phyloP scores from a whole-genome alignment of 2,329 filamentous ascomycete species.

The Microdochium bolleyi region DNA sequence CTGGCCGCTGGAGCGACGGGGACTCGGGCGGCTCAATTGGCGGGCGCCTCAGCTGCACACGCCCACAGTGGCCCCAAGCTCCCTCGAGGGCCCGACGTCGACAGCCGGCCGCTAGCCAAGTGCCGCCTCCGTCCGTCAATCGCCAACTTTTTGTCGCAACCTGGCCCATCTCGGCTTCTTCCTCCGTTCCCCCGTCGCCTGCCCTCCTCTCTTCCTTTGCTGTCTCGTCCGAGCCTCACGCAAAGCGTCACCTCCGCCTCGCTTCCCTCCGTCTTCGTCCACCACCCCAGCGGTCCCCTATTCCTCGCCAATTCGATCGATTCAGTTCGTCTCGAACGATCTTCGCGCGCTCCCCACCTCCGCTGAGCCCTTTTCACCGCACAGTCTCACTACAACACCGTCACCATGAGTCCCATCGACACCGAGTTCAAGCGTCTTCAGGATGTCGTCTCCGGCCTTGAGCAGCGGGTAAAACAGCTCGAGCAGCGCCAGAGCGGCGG shows the following conservation, averaged over 20 bases:
- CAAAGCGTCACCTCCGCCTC: constrained; percentile 3
- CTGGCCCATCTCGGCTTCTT: constrained; percentile 8
- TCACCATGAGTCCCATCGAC: constrained; percentile 79
- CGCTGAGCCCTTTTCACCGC: neutral
- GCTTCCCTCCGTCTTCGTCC: constrained; percentile 7
- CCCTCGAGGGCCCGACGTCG: neutral
- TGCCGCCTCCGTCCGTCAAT: neutral
- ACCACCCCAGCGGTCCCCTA: constrained; percentile 5
- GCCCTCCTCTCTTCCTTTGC: constrained; percentile 11
- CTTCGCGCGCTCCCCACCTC: neutral
- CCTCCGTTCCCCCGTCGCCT: constrained; percentile 8
- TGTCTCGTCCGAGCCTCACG: constrained; percentile 6
- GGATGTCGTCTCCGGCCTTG: constrained; percentile 74
- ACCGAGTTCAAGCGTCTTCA: constrained; percentile 81
- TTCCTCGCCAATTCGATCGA: constrained; percentile 13
- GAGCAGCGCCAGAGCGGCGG: constrained; percentile 63
- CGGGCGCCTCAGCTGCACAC: neutral
- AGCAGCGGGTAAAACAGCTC: constrained; percentile 77
- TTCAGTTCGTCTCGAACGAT: constrained; percentile 8
- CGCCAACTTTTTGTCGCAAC: constrained; percentile 15
- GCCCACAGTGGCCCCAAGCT: neutral
- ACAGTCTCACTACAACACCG: constrained; percentile 13
- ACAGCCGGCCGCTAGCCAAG: neutral
- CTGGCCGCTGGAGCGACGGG: neutral
- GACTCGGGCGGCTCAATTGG: constrained; percentile 4